Evolutionary conservation across 2,329 filamentous ascomycete species (phyloP), one percentile per base, ranked within the genome.

Genomic region (Apiospora rasikravindrae): DNA sequence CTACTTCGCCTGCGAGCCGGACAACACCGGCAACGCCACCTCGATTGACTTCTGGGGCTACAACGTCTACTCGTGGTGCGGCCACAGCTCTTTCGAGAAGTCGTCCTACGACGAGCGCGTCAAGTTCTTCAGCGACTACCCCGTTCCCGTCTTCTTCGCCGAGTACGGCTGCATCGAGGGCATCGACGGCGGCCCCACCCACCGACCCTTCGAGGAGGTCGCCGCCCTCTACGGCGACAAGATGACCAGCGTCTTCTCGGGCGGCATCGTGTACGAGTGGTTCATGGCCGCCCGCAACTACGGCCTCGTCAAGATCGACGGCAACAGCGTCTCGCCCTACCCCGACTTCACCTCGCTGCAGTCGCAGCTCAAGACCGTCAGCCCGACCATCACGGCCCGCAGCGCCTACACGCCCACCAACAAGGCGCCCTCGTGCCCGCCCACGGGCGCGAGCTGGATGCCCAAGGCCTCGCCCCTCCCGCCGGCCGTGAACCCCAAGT

Each of bases 41-140:
- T 83, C 93, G 73, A 98, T 98, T 76, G 96, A 99, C 84, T 98
- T 97, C 88, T 99, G 95, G 94, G 96, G 96, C 73, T 98, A 98
- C 92, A 99, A 99, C 88, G 98, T 98, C 86, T 99, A 99, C 89
- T 97, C 95, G 70, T 99, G 96, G 96, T 99, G 96, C 82, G 96
- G 96, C 77, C 83, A 95, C 77, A 97, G 94, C 80, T 90, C 87
- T 78, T 96, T 93, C 86, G 80, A 87, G 47, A 81, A 87, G 73
- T 98, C 96, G 4, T 94, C 94, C 71, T 99, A 95, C 85, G 87
- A 92, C 75, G 88, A 91, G 71, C 93, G 96, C 82, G 95, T 95
- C 77, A 83, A 94, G 76, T 96, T 98, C 85, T 99, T 98, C 86
- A 83, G 87, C 73, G 90, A 92, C 81, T 99, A 96, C 88, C 94